phyloP scores from a whole-genome alignment of 2,329 filamentous ascomycete species.

The Nothomitra cinnamomea region DNA sequence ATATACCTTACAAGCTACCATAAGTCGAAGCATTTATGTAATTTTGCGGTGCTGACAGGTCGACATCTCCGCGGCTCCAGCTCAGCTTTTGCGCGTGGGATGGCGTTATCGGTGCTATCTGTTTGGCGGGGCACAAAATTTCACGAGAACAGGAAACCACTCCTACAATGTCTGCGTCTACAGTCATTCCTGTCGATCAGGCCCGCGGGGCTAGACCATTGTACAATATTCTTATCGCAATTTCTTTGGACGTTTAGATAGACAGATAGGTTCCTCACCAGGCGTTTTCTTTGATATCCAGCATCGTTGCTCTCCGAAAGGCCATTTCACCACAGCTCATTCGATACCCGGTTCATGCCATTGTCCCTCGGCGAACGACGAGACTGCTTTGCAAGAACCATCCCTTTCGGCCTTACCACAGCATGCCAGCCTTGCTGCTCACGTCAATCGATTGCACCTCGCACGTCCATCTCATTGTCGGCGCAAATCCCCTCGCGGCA shows the following conservation, averaged over 20 bases:
- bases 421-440: constrained; percentile 41
- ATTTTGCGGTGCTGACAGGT: background rate
- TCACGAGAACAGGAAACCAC: background rate
- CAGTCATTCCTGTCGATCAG: background rate
- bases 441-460: constrained; percentile 52
- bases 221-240: background rate
- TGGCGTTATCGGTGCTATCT: background rate
- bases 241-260: background rate
- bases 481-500: constrained; percentile 73
- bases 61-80: background rate
- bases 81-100: background rate
- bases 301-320: background rate
- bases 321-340: background rate
- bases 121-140: background rate
- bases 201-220: background rate
- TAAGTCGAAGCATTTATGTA: background rate
- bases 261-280: background rate
- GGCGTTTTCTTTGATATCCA: background rate
- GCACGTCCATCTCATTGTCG: constrained; percentile 71
- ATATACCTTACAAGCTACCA: background rate
- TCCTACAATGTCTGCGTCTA: too few relatives aligned
- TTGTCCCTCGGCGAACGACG: too few relatives aligned
- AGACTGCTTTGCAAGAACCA: background rate
- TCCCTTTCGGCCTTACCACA: background rate
- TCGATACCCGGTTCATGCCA: background rate